These are phyloP conservation scores for Alternaria atra DNA, from an alignment of 2,329 filamentous ascomycete species.

Conservation along the genomic window DNA sequence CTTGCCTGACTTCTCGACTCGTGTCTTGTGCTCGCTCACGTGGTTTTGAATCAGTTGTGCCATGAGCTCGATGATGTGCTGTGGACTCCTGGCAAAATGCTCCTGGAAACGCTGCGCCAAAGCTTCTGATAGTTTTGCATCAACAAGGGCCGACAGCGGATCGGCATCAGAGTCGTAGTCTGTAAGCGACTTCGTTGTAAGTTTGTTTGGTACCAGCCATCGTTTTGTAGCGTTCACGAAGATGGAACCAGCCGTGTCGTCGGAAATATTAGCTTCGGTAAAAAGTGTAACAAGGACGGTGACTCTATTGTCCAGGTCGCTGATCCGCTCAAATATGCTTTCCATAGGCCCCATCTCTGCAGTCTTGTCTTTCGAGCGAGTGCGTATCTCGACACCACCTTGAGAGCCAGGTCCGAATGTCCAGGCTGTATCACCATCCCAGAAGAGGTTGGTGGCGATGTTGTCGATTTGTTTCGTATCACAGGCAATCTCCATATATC, in stretches of 20 bases:
- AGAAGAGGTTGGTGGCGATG: conserved; percentile 66
- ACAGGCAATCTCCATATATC: conserved; percentile 66
- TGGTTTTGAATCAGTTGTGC: conserved; percentile 64
- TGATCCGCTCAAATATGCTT: conserved; percentile 69
- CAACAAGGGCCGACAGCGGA: conserved; percentile 60
- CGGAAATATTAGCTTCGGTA: conserved; percentile 60
- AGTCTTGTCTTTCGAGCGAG: conserved; percentile 80
- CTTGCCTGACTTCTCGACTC: conserved; percentile 50
- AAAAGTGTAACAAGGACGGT: conserved; percentile 50
- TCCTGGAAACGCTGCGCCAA: conserved; percentile 71
- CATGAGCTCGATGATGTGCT: conserved; percentile 71
- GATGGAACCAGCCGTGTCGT: conserved; percentile 65
- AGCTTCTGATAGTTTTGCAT: conserved; percentile 70
- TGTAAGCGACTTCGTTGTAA: conserved; percentile 26
- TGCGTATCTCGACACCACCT: conserved; percentile 63
- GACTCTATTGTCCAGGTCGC: conserved; percentile 38
- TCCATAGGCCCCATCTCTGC: conserved; percentile 68
- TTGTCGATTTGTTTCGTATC: conserved; percentile 59
- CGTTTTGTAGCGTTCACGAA: conserved; percentile 68
- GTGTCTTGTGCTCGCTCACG: conserved; percentile 53
- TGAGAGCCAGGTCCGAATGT: conserved; percentile 58
- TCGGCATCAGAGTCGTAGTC: conserved; percentile 49
- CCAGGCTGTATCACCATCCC: conserved; percentile 65
- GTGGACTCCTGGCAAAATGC: conserved; percentile 70
- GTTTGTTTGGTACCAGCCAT: conserved; percentile 59